Percentiles rank a stretch among this genome's conserved stretches.
Conservation (phyloP, 2,329 filamentous ascomycete species). For the Aspergillus chevalieri region DNA sequence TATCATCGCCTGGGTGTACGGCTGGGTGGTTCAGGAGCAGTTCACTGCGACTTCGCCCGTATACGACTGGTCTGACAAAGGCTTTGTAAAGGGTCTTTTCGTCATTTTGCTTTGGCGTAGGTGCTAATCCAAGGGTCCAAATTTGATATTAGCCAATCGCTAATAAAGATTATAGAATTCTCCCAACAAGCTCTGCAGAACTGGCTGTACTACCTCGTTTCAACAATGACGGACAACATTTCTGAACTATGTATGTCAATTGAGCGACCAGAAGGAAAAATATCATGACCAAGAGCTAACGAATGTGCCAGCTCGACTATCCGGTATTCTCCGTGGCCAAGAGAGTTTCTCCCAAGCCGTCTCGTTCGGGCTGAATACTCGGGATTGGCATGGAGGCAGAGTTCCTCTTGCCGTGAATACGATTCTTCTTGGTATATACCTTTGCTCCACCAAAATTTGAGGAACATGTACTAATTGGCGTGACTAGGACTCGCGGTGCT, state of each 20-base stretch:
- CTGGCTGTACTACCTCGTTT: slow-evolving; percentile 52
- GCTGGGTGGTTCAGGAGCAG: slow-evolving; percentile 49
- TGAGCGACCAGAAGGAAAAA: too few species aligned
- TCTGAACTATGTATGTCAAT: slow-evolving; percentile 36
- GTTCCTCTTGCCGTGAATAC: slow-evolving; percentile 39
- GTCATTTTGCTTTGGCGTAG: slow-evolving; percentile 43
- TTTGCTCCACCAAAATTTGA: not conserved
- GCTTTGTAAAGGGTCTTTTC: slow-evolving; percentile 45
- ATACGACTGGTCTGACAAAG: slow-evolving; percentile 38
- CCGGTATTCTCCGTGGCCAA: slow-evolving; percentile 40
- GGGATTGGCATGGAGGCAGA: slow-evolving; percentile 38
- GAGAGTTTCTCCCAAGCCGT: slow-evolving; percentile 43
- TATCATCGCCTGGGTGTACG: slow-evolving; percentile 47
- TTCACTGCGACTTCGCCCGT: slow-evolving; percentile 39
- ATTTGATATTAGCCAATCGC: not conserved
- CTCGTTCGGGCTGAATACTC: slow-evolving; percentile 39
- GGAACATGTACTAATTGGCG: not conserved
- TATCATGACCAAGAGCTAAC: slow-evolving; percentile 3
- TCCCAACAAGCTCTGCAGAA: slow-evolving; percentile 50
- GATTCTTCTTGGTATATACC: slow-evolving; percentile 23
- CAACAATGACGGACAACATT: slow-evolving; percentile 52
- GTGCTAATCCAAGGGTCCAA: not conserved
- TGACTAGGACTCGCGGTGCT: slow-evolving; percentile 17
- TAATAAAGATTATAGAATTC: slow-evolving; percentile 27
- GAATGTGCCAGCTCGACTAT: slow-evolving; percentile 25